These are phyloP conservation scores for Apiotrichum sp. DNA, from an alignment of 1,284 basidiomycete species.

Conservation along the genomic window DNA sequence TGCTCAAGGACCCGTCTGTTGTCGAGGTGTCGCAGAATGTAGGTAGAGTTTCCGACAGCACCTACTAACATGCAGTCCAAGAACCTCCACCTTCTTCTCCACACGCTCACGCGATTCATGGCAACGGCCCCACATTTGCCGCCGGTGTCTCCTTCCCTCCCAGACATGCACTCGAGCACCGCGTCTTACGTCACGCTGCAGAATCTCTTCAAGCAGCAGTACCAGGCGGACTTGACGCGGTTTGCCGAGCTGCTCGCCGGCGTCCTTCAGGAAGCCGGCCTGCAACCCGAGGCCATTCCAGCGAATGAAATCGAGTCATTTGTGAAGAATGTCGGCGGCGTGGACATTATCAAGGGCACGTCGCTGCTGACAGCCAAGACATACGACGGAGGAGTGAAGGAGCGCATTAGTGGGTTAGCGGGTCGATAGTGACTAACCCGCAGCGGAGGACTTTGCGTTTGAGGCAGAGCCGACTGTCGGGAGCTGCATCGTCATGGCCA, in stretches of 20 bases:
- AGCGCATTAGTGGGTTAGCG: conserved; percentile 55
- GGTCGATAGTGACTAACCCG: not conserved
- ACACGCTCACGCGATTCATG: conserved; percentile 59
- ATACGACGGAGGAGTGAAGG: conserved; percentile 45
- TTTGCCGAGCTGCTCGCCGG: conserved; percentile 40
- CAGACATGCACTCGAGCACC: conserved; percentile 95
- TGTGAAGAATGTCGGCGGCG: conserved; percentile 80
- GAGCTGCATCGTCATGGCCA: conserved; percentile 43
- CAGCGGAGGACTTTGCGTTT: conserved; percentile 16
- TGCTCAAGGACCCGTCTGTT: conserved; percentile 62
- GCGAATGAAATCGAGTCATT: conserved; percentile 64
- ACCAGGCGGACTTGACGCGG: conserved; percentile 30
- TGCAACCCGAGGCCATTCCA: conserved; percentile 48
- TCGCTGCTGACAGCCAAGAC: conserved; percentile 58
- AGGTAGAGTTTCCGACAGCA: conserved; percentile 10
- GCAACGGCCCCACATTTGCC: conserved; percentile 51
- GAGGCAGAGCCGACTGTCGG: conserved; percentile 13
- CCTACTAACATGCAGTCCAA: conserved; percentile 46
- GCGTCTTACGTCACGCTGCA: conserved; percentile 56
- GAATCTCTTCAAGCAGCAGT: conserved; percentile 43
- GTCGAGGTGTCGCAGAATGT: conserved; percentile 44
- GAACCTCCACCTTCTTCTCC: conserved; percentile 81
- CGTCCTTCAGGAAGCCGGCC: conserved; percentile 31
- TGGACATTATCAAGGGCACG: conserved; percentile 70
- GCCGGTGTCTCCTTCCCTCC: conserved; percentile 64